Conservation (phyloP, 1,139 yeast genomes). For the Candida sp. region DNA sequence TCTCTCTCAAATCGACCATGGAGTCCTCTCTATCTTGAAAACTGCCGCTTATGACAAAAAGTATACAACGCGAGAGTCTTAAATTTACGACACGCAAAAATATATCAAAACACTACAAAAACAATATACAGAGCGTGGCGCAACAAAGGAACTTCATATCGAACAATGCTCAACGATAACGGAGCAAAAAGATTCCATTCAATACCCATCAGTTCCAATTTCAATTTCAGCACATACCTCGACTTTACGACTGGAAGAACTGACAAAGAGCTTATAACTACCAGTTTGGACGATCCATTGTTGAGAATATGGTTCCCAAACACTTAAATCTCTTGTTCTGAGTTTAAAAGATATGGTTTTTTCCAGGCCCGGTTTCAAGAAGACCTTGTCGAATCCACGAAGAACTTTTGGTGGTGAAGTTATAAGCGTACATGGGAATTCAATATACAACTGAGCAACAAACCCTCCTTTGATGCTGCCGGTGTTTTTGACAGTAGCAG, state of each 20-base stretch:
- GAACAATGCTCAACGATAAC: too few relatives aligned
- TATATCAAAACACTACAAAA: too few relatives aligned
- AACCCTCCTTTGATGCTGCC: constrained; percentile 51
- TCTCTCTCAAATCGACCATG: background rate
- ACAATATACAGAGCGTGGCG: too few relatives aligned
- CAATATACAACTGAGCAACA: constrained; percentile 57
- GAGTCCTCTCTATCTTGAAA: too few relatives aligned
- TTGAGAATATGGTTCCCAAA: constrained; percentile 57
- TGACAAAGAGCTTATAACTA: constrained; percentile 49
- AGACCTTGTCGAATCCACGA: constrained; percentile 60
- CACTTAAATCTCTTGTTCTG: constrained; percentile 52
- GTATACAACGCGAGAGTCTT: too few relatives aligned
- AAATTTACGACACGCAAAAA: too few relatives aligned
- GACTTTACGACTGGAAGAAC: constrained; percentile 50
- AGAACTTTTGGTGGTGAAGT: constrained; percentile 50
- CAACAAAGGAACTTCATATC: too few relatives aligned
- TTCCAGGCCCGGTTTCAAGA: constrained; percentile 41
- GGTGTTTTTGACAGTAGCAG: constrained; percentile 45
- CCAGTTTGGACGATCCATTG: constrained; percentile 65
- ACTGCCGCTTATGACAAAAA: too few relatives aligned
- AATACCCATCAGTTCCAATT: constrained; percentile 19
- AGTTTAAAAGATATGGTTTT: constrained; percentile 42
- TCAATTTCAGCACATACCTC: constrained; percentile 48
- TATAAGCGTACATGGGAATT: constrained; percentile 43
- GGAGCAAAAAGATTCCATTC: too few relatives aligned